Base-by-base conservation (phyloP, 1,284 basidiomycete species). In the Schizophyllum commune region DNA sequence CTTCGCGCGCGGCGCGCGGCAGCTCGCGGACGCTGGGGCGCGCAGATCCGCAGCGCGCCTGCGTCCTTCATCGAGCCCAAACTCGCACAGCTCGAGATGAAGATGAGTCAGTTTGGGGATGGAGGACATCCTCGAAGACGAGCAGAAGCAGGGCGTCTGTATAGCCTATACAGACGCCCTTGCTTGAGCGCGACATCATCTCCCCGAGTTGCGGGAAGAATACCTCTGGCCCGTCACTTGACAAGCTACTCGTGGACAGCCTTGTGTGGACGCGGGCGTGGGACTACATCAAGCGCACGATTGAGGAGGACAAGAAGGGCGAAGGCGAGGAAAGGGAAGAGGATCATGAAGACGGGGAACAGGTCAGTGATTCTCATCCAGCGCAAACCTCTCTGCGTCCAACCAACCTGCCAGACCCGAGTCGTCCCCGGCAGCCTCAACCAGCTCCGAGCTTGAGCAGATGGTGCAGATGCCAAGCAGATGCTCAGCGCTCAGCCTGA, bases 101-200 rank as follows among this genome's bases (percentile, higher is more conserved):
- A n/a, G n/a, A n/a, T n/a, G n/a, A n/a, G n/a, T n/a, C n/a, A n/a
- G n/a, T n/a, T n/a, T n/a, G n/a, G n/a, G n/a, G n/a, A n/a, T n/a
- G n/a, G n/a, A n/a, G n/a, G n/a, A n/a, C n/a, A n/a, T n/a, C n/a
- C n/a, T n/a, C n/a, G n/a, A n/a, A n/a, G n/a, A n/a, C n/a, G n/a
- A n/a, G n/a, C n/a, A n/a, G n/a, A n/a, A n/a, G n/a, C n/a, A n/a
- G n/a, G n/a, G n/a, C n/a, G n/a, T n/a, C n/a, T n/a, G n/a, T n/a
- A n/a, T n/a, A 97, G 72, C 96, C 94, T 77, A 91, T 98, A 65
- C 89, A 94, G 73, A 92, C 89, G 52, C 83, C 94, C 74, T 79
- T 98, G 58, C 83, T 96, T 64, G 94, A 97, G 72, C 87, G 92
- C 74, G 94, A 96, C 75, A 96, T 97, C 74, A 79, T 89, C 62